Percentiles rank a stretch among this genome's conserved stretches.
phyloP scores from a whole-genome alignment of 345 rosid species.

The Euphorbia pulcherrima region DNA sequence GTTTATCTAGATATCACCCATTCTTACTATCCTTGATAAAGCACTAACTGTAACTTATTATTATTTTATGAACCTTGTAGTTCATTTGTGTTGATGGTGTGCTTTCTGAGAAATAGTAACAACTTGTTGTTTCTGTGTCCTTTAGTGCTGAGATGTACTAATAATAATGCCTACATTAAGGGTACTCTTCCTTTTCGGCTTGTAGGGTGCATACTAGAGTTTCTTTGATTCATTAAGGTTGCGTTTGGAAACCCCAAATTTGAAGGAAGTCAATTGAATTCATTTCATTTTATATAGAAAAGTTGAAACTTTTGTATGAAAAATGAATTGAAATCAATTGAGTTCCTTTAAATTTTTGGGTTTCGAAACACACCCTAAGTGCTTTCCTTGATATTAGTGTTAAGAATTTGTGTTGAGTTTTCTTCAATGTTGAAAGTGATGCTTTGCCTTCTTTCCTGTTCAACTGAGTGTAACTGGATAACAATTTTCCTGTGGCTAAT shows the following conservation, averaged over 20 bases:
- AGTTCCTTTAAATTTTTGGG: too few relatives aligned
- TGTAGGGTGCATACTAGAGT: background rate
- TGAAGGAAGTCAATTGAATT: too few relatives aligned
- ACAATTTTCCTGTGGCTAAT: conserved; percentile 25
- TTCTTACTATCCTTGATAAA: background rate
- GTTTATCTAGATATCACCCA: background rate
- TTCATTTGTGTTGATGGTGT: background rate
- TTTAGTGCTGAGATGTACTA: background rate
- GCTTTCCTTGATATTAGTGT: background rate
- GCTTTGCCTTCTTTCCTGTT: background rate
- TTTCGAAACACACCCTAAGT: too few relatives aligned
- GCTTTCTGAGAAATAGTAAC: background rate
- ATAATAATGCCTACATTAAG: background rate
- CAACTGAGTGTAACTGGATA: conserved; percentile 10
- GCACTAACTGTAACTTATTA: background rate
- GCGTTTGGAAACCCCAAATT: too few relatives aligned
- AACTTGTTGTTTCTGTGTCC: too few relatives aligned
- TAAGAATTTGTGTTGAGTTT: background rate
- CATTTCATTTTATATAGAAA: too few relatives aligned
- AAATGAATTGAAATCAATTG: too few relatives aligned
- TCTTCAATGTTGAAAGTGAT: background rate
- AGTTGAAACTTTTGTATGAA: too few relatives aligned
- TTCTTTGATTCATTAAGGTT: background rate
- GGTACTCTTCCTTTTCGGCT: background rate
- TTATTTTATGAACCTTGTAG: background rate